These are phyloP conservation scores for Hypericum perforatum DNA, from an alignment of 345 rosid species.

Conservation along the genomic window DNA sequence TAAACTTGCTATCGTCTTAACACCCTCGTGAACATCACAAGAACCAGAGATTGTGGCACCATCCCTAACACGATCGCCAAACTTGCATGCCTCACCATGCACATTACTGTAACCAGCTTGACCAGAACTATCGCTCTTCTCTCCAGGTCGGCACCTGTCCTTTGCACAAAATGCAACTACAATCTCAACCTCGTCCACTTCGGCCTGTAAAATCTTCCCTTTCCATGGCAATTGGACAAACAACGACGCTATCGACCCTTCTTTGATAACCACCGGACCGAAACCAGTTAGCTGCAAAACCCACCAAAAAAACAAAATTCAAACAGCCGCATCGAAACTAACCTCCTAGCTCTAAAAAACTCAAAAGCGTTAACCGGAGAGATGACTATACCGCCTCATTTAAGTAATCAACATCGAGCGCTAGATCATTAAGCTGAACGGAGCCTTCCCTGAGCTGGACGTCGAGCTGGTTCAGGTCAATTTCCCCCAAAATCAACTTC, in stretches of 20 bases:
- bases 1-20: conserved; percentile 88
- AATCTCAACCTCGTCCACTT: conserved; percentile 82
- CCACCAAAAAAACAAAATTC: conserved; percentile 9
- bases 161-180: conserved; percentile 49
- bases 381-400: conserved; percentile 44
- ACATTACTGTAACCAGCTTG: conserved; percentile 21
- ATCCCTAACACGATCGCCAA: conserved; percentile 28
- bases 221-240: conserved; percentile 78
- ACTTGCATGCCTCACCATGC: conserved; percentile 24
- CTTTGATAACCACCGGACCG: conserved; percentile 55
- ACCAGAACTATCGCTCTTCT: conserved; percentile 22
- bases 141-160: conserved; percentile 19
- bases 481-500: conserved; percentile 68
- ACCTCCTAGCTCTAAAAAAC: neutral
- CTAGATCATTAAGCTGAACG: conserved; percentile 71
- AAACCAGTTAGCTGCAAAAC: conserved; percentile 47
- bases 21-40: conserved; percentile 87
- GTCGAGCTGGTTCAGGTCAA: conserved; percentile 87
- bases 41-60: conserved; percentile 28
- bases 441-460: conserved; percentile 78
- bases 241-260: conserved; percentile 84
- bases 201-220: conserved; percentile 71
- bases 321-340: neutral
- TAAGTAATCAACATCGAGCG: conserved; percentile 74
- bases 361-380: neutral